These are phyloP conservation scores for Alternaria sp. DNA, from an alignment of 2,329 filamentous ascomycete species.

Conservation along the genomic window DNA sequence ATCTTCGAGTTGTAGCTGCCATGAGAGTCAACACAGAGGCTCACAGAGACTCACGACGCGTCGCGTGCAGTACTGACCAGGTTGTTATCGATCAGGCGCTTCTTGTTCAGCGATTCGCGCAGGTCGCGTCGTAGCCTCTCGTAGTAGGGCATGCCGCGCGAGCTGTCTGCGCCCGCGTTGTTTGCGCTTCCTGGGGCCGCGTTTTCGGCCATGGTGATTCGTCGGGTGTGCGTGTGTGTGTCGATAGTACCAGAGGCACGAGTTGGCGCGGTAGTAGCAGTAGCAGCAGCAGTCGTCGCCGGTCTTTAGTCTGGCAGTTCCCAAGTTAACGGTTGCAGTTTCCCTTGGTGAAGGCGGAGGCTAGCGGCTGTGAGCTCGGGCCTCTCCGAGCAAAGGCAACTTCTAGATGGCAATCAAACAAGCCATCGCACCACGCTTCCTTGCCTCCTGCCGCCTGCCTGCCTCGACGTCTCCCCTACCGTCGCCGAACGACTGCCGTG, in stretches of 20 bases:
- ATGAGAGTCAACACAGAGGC: conserved; percentile 22
- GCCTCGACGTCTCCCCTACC: conserved; percentile 1
- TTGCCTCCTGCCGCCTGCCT: neutral
- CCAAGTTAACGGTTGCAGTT: conserved; percentile 14
- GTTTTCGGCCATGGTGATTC: conserved; percentile 59
- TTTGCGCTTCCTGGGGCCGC: conserved; percentile 49
- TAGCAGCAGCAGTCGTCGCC: neutral
- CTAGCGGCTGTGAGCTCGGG: conserved; percentile 27
- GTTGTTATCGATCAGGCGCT: conserved; percentile 68
- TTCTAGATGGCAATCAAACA: conserved; percentile 15
- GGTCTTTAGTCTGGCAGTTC: conserved; percentile 11
- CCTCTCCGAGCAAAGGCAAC: conserved; percentile 26
- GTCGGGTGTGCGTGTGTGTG: neutral
- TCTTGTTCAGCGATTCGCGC: conserved; percentile 71
- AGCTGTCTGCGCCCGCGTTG: conserved; percentile 54
- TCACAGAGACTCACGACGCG: conserved; percentile 6
- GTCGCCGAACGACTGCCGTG: conserved; percentile 2
- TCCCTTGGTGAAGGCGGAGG: conserved; percentile 25
- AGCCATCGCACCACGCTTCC: conserved; percentile 8
- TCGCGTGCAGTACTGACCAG: conserved; percentile 55
- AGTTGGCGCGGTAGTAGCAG: too few species aligned
- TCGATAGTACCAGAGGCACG: too few species aligned
- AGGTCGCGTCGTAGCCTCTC: conserved; percentile 74
- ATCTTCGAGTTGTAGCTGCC: conserved; percentile 72
- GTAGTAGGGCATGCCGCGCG: conserved; percentile 70